Evolutionary conservation across 306 rosid genomes (phyloP).

Genomic region (Castanopsis chinensis): DNA sequence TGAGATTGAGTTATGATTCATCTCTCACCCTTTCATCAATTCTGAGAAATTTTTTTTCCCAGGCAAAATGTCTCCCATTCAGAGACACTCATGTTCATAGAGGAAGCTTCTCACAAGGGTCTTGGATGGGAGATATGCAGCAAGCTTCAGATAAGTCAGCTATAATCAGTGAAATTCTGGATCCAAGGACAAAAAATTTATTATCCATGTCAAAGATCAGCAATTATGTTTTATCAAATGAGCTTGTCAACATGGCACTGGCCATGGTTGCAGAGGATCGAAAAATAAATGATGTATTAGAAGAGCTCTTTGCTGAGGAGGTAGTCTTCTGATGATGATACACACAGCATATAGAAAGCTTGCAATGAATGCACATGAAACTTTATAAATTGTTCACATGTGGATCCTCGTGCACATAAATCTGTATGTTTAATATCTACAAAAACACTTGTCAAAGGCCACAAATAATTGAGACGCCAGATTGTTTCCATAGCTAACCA

Average conservation of each 20-base stretch:
- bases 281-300: conserved; percentile 85
- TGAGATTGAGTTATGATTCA: neutral
- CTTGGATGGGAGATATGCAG: conserved; percentile 96
- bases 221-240: conserved; percentile 86
- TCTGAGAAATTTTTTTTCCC: conserved; percentile 15
- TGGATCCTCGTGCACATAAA: neutral
- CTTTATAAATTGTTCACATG: neutral
- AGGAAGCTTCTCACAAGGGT: conserved; percentile 78
- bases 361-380: neutral
- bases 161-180: conserved; percentile 87
- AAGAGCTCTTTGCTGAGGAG: conserved; percentile 95
- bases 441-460: neutral
- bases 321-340: conserved; percentile 32
- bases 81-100: conserved; percentile 41
- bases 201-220: conserved; percentile 86
- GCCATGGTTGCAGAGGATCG: conserved; percentile 96
- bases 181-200: conserved; percentile 88
- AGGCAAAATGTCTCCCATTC: conserved; percentile 86
- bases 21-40: neutral
- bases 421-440: neutral
- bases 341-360: neutral
- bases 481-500: neutral
- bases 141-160: conserved; percentile 87
- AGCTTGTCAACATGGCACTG: conserved; percentile 93
- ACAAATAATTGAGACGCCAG: neutral